Evolutionary conservation across 2,329 filamentous ascomycete genomes (phyloP).

Genomic region (Neofusicoccum kwambonambiense): DNA sequence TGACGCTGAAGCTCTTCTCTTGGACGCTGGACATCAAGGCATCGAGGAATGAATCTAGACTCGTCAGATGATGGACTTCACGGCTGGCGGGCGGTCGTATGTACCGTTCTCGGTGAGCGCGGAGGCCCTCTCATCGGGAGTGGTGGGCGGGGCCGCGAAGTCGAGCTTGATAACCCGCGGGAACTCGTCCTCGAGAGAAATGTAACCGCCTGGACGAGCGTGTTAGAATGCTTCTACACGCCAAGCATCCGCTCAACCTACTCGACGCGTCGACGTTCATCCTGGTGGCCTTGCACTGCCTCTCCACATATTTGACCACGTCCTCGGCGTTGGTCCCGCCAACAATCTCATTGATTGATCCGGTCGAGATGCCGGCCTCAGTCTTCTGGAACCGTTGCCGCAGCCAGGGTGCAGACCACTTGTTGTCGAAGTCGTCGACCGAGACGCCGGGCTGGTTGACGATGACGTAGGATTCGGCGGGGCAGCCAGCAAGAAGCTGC

Average conservation of each 20-base stretch:
- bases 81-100: not conserved
- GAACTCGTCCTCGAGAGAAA: conserved; percentile 11
- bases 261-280: conserved; percentile 45
- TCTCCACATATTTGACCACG: conserved; percentile 44
- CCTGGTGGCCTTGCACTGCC: conserved; percentile 48
- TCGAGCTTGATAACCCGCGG: conserved; percentile 30
- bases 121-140: conserved; percentile 33
- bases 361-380: conserved; percentile 54
- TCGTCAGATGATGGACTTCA: conserved; percentile 14
- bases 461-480: conserved; percentile 73
- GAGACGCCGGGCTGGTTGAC: conserved; percentile 75
- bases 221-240: not conserved
- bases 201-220: conserved; percentile 8
- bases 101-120: conserved; percentile 42
- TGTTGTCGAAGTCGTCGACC: conserved; percentile 63
- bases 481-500: conserved; percentile 61
- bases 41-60: conserved; percentile 39
- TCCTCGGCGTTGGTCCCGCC: conserved; percentile 47
- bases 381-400: conserved; percentile 48
- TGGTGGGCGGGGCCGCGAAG: conserved; percentile 40
- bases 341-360: conserved; percentile 53
- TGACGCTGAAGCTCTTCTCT: conserved; percentile 65
- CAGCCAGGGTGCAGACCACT: conserved; percentile 54
- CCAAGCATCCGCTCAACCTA: not conserved
- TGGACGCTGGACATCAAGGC: conserved; percentile 49